A percentile compares a stretch with the other conserved stretches of the same genome.
Evolutionary conservation across 805 yeast species (phyloP).

Genomic region (Yarrowia sp.): DNA sequence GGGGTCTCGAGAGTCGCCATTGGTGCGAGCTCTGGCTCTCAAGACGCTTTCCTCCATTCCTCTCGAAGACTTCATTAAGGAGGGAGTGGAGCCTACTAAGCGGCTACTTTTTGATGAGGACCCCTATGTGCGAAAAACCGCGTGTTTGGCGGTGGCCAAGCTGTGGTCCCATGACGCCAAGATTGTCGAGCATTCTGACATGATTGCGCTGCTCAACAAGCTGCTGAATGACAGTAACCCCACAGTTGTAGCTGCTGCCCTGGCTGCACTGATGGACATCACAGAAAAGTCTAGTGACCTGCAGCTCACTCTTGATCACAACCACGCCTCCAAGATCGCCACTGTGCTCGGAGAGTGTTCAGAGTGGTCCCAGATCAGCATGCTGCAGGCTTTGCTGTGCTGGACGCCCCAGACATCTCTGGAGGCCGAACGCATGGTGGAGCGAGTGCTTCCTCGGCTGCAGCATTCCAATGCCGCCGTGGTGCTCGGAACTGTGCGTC

Average conservation of each 20-base stretch:
- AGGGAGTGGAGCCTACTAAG: constrained; percentile 45
- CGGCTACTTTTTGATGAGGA: constrained; percentile 48
- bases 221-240: constrained; percentile 57
- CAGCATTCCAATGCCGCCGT: constrained; percentile 82
- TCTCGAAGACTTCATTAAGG: constrained; percentile 49
- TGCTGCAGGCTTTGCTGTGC: constrained; percentile 62
- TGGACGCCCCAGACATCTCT: constrained; percentile 68
- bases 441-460: constrained; percentile 62
- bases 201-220: constrained; percentile 51
- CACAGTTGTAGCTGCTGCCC: constrained; percentile 65
- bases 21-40: constrained; percentile 58
- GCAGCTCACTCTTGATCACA: constrained; percentile 52
- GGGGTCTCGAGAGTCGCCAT: constrained; percentile 46
- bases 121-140: constrained; percentile 63
- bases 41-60: constrained; percentile 63
- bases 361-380: constrained; percentile 70
- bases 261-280: constrained; percentile 64
- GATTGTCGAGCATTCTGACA: constrained; percentile 44
- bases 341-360: constrained; percentile 44
- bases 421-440: constrained; percentile 67
- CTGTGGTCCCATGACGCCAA: constrained; percentile 56
- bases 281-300: constrained; percentile 55
- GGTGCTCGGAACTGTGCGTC: constrained; percentile 70
- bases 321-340: constrained; percentile 47
- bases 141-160: constrained; percentile 67